Conservation (phyloP, 805 yeast genomes). For the Yarrowia sp. region DNA sequence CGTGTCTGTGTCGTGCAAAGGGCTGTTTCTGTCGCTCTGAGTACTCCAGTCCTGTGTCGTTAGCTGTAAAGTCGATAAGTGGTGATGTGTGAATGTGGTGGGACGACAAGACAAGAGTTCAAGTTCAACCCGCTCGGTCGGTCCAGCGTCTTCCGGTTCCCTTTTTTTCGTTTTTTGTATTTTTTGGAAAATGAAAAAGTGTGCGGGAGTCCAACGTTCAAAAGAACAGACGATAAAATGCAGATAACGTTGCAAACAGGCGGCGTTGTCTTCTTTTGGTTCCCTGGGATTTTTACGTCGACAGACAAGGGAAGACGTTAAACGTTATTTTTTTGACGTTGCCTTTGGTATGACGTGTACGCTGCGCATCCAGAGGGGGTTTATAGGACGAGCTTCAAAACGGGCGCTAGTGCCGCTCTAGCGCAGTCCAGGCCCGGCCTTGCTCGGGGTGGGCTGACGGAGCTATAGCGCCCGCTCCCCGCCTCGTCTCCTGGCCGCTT, state of each 20-base stretch:
- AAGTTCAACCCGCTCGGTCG: not conserved
- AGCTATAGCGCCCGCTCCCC: too few species aligned
- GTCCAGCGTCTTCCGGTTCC: not conserved
- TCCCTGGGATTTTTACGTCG: slow-evolving; percentile 4
- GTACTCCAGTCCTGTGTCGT: too few species aligned
- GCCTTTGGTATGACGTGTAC: slow-evolving; percentile 10
- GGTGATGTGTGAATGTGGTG: not conserved
- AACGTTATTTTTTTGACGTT: not conserved
- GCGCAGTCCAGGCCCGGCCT: too few species aligned
- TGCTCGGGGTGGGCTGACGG: too few species aligned
- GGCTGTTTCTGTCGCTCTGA: not conserved
- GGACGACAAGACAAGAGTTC: not conserved
- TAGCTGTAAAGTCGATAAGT: too few species aligned
- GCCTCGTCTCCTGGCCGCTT: not conserved
- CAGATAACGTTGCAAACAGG: slow-evolving; percentile 24
- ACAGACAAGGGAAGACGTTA: slow-evolving; percentile 22
- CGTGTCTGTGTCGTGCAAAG: not conserved
- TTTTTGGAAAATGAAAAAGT: not conserved
- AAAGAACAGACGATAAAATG: slow-evolving; percentile 11
- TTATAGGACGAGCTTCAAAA: not conserved
- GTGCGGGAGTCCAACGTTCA: not conserved
- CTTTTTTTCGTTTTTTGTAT: not conserved
- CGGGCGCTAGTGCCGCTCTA: too few species aligned
- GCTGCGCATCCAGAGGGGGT: not conserved
- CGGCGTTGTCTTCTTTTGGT: slow-evolving; percentile 24